Percentiles rank a stretch among this genome's conserved stretches.
Conservation (phyloP, 139 green algal genomes). For the Eudorina sp. region DNA sequence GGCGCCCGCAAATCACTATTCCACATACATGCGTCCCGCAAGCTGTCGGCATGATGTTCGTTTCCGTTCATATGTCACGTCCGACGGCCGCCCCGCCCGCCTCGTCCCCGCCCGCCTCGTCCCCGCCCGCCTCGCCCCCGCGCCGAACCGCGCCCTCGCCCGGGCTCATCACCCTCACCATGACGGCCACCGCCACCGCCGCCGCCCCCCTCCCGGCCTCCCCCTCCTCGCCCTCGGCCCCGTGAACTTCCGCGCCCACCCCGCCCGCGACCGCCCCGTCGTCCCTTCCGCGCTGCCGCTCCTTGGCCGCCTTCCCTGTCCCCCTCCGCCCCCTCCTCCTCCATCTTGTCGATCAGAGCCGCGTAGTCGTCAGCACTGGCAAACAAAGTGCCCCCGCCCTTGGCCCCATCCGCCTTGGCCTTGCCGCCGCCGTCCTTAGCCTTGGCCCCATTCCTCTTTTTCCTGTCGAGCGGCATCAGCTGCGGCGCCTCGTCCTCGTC, state of each 20-base stretch:
- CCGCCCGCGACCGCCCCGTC: not conserved
- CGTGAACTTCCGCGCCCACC: not conserved
- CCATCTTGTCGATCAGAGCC: constrained; percentile 15
- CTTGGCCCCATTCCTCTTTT: not conserved
- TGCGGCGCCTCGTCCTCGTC: not conserved
- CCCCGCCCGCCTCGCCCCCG: not conserved
- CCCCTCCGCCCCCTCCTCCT: constrained; percentile 18
- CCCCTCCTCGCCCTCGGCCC: not conserved
- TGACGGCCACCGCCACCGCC: not conserved
- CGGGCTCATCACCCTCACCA: not conserved
- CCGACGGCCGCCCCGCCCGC: not conserved
- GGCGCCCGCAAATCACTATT: no score
- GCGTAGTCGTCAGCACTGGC: constrained; percentile 74
- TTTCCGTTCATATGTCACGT: not conserved
- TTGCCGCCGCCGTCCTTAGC: not conserved
- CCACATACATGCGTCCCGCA: no score
- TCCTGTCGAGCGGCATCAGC: constrained; percentile 17
- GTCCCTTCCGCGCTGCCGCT: no score
- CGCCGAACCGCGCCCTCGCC: no score
- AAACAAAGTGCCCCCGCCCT: constrained; percentile 64
- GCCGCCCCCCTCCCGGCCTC: not conserved
- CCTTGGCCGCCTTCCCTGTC: no score
- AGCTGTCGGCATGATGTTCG: not conserved
- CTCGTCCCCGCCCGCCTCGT: not conserved
- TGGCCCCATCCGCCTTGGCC: not conserved